Base-by-base conservation (phyloP, 768 basidiomycete genomes). In the Pleurotus tuoliensis region DNA sequence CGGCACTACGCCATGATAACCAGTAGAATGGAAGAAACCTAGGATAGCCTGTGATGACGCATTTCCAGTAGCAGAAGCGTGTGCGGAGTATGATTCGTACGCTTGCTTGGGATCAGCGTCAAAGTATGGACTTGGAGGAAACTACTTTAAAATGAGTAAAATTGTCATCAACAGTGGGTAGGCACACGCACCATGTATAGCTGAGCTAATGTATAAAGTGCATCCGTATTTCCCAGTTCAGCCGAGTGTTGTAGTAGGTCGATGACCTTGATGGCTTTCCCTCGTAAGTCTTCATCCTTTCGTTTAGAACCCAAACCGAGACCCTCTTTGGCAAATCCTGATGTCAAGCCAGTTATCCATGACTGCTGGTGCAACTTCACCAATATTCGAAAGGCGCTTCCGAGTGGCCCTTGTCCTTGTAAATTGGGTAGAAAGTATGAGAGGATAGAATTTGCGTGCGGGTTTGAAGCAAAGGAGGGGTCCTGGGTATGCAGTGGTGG, bases 11-110 rank as follows among this genome's bases (percentile, higher is more conserved):
- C 76, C 76, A 50, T 79, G 81, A 64, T 91, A 96, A 3, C 94
- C 95, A 0, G 93, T 89, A 7, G 93, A 82, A 64, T 97, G 73
- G 67, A 98, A 91, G 78, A 98, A 97, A 0, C 84, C 94, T 11
- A 96, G 71, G 59, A 87, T 75, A 7, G 90, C 81, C 71, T 98
- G 95, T 0, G 95, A 91, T 3, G 92, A 83, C 1, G 93, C 86
- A 63, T 94, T 91, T 20, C 94, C 93, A 0, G 90, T 88, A 22
- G 73, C 63, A 25, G 78, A 72, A 0, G 89, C 88, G 48, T 94
- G 90, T 3, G 72, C 65, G 3, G 73, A 69, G 66, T 87, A 86
- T 1, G 83, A 79, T n/a, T 82, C 71, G 62, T 82, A 87, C 0
- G 90, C 88, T 1, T 81, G 69, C 20, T 73, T 69, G 8, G 89